phyloP scores from a whole-genome alignment of 441 rosid genomes.

The Euphorbia corollata region DNA sequence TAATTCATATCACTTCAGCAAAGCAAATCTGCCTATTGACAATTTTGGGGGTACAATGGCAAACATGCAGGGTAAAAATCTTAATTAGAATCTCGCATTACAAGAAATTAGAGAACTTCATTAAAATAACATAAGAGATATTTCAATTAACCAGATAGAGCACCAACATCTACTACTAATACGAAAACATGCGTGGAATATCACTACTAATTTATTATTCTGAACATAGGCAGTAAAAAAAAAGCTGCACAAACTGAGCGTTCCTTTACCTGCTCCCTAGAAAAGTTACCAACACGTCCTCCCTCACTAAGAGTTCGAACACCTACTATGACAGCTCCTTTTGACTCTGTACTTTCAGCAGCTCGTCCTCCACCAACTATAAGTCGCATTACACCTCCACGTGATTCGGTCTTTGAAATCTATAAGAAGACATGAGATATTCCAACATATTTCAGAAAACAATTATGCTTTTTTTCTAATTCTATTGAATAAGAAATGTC shows the following conservation, averaged over 20 bases:
- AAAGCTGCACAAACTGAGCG: constrained; percentile 8
- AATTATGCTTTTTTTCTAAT: not conserved
- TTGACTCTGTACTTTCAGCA: constrained; percentile 67
- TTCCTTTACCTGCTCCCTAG: constrained; percentile 84
- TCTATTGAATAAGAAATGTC: not conserved
- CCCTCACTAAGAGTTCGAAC: constrained; percentile 99
- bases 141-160: not conserved
- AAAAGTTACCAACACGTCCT: constrained; percentile 95
- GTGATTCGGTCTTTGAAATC: constrained; percentile 78
- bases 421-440: constrained; percentile 24
- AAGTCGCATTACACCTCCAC: constrained; percentile 97
- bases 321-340: constrained; percentile 95
- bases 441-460: constrained; percentile 1
- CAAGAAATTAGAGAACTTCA: not conserved
- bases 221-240: not conserved
- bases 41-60: not conserved
- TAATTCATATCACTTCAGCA: not conserved
- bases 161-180: not conserved
- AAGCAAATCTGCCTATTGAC: not conserved
- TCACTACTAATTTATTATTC: not conserved
- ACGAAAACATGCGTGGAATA: not conserved
- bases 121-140: too few species aligned
- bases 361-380: constrained; percentile 99
- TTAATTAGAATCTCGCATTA: not conserved
- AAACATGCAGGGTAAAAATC: not conserved